These are phyloP conservation scores for Herpetomonas muscarum DNA, from an alignment of 208 protist genomes.

Conservation along the genomic window DNA sequence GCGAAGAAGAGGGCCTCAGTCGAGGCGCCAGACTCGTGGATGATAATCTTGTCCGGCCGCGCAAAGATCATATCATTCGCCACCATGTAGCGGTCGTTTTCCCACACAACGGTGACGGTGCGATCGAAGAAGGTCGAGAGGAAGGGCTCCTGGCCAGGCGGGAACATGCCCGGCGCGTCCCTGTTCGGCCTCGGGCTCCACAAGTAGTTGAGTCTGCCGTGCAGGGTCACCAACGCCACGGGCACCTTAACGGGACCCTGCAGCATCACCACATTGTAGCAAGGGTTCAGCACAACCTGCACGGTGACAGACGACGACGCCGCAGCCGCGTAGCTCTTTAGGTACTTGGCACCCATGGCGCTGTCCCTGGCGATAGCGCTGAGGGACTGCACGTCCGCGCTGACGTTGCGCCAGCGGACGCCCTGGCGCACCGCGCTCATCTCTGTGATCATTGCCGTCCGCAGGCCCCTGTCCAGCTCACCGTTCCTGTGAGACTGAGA, in stretches of 20 bases:
- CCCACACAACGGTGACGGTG: constrained; percentile 49
- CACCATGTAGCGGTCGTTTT: constrained; percentile 31
- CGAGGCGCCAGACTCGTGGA: constrained; percentile 45
- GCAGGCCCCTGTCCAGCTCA: constrained; percentile 41
- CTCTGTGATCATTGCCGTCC: constrained; percentile 54
- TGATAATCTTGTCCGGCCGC: constrained; percentile 62
- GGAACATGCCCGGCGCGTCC: constrained; percentile 33
- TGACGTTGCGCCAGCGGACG: constrained; percentile 67
- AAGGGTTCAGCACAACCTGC: constrained; percentile 49
- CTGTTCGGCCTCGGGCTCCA: constrained; percentile 47
- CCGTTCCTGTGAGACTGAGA: constrained; percentile 41
- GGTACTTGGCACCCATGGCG: not conserved
- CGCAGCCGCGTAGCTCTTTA: constrained; percentile 23
- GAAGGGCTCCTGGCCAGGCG: constrained; percentile 34
- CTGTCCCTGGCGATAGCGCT: not conserved
- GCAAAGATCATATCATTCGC: constrained; percentile 82
- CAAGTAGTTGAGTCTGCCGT: constrained; percentile 63
- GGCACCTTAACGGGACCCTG: constrained; percentile 44
- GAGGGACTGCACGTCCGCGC: constrained; percentile 33
- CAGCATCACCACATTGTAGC: constrained; percentile 66
- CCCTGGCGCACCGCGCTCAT: constrained; percentile 29
- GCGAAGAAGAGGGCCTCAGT: constrained; percentile 71
- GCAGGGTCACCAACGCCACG: constrained; percentile 67
- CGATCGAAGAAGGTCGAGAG: constrained; percentile 77
- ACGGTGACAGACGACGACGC: constrained; percentile 24